A percentile compares a stretch with the other conserved stretches of the same genome.
Conservation (phyloP, 2,329 filamentous ascomycete genomes). For the Whalleya microplaca region DNA sequence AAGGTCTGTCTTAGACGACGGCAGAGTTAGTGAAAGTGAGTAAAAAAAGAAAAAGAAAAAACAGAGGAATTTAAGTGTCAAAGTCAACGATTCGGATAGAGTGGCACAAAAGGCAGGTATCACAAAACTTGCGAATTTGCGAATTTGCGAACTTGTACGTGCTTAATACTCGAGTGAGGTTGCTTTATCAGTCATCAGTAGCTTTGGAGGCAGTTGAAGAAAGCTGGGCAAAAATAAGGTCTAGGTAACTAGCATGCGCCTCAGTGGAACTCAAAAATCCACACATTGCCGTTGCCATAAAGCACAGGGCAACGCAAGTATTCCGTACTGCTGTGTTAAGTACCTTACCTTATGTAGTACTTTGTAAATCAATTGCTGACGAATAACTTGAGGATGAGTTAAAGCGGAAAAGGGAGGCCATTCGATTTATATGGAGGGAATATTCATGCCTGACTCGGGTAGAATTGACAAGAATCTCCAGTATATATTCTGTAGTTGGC, state of each 20-base stretch:
- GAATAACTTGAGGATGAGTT: too few relatives aligned
- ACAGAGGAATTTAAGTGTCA: too few relatives aligned
- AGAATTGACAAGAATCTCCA: not conserved
- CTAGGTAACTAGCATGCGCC: not conserved
- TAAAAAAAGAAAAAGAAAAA: not conserved
- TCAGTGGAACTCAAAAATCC: not conserved
- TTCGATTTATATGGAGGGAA: not conserved
- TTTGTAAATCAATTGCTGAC: not conserved
- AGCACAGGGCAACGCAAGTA: not conserved
- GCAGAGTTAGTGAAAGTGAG: not conserved
- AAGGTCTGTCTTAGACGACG: not conserved
- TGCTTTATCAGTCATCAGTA: not conserved
- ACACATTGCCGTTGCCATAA: not conserved
- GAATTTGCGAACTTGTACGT: too few relatives aligned
- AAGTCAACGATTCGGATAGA: not conserved
- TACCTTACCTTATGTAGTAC: not conserved
- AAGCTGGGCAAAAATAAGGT: not conserved
- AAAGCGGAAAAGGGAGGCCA: too few relatives aligned
- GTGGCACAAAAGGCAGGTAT: not conserved
- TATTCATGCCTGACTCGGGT: not conserved
- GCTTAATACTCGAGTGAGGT: not conserved
- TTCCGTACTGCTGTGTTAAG: not conserved
- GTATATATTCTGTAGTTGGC: not conserved
- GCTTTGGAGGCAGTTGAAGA: not conserved
- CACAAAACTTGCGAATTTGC: not conserved